A percentile compares a stretch with the other conserved stretches of the same genome.
These are phyloP conservation scores for Fusarium sp. DNA, from an alignment of 2,329 filamentous ascomycete genomes.

Conservation along the genomic window DNA sequence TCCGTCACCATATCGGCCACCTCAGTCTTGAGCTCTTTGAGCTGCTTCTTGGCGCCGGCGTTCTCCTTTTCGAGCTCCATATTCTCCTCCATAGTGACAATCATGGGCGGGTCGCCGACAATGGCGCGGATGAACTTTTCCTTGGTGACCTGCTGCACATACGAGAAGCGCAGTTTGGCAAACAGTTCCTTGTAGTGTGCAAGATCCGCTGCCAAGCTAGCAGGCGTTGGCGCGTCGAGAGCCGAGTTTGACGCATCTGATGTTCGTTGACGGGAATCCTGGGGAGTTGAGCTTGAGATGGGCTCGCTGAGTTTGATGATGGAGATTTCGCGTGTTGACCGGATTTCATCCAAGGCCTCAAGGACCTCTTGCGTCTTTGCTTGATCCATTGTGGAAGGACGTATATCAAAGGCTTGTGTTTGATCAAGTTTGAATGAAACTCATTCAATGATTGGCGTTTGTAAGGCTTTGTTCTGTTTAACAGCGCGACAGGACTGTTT, in stretches of 20 bases:
- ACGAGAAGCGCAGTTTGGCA: slow-evolving; percentile 94
- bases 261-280: slow-evolving; percentile 63
- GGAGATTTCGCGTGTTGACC: slow-evolving; percentile 71
- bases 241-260: slow-evolving; percentile 79
- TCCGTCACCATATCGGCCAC: slow-evolving; percentile 79
- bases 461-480: slow-evolving; percentile 1
- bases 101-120: slow-evolving; percentile 87
- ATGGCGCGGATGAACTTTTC: slow-evolving; percentile 97
- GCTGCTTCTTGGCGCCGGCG: slow-evolving; percentile 76
- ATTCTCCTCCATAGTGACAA: slow-evolving; percentile 87
- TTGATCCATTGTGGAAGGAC: slow-evolving; percentile 45
- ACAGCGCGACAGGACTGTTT: slow-evolving; percentile 5
- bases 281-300: slow-evolving; percentile 65
- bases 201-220: slow-evolving; percentile 84
- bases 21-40: slow-evolving; percentile 84
- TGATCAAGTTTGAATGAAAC: background rate
- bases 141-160: slow-evolving; percentile 98
- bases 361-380: slow-evolving; percentile 57
- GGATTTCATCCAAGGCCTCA: slow-evolving; percentile 63
- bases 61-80: slow-evolving; percentile 77
- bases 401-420: background rate
- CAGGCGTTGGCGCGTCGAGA: slow-evolving; percentile 76
- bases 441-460: background rate
- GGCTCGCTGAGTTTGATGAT: slow-evolving; percentile 84
- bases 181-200: slow-evolving; percentile 95